Evolutionary conservation across 176 grass and related monocot species (phyloP).

Genomic region (Metroxylon sagu): DNA sequence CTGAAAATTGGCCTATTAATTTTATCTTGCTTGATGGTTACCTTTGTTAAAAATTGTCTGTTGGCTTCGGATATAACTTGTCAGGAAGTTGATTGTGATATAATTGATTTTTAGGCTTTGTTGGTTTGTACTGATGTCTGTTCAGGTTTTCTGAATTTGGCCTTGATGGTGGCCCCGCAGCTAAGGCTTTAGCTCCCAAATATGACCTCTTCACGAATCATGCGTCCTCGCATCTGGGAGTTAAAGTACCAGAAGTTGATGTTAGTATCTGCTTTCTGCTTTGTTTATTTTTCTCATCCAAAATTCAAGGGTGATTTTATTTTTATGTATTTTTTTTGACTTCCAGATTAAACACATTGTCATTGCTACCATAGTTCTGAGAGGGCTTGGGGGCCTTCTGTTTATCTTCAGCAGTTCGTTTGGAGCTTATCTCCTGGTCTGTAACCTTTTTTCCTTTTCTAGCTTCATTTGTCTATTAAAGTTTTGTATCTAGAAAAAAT

Average conservation of each 20-base stretch:
- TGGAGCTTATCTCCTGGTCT: constrained; percentile 6
- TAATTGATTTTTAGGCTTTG: too few species aligned
- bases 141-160: constrained; percentile 13
- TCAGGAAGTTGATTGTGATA: too few species aligned
- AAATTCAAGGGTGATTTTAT: not conserved
- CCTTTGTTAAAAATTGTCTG: too few species aligned
- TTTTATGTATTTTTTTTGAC: not conserved
- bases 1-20: too few species aligned
- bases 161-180: constrained; percentile 6
- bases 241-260: constrained; percentile 1
- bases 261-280: not conserved
- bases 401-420: constrained; percentile 19
- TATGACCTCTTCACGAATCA: not conserved
- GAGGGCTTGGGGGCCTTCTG: constrained; percentile 10
- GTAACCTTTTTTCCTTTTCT: not conserved
- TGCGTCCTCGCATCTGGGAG: constrained; percentile 2
- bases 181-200: constrained; percentile 4
- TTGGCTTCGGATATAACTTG: too few species aligned
- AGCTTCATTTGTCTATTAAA: too few species aligned
- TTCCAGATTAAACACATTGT: constrained; percentile 14
- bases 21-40: too few species aligned
- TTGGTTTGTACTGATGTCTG: not conserved
- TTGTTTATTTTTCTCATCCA: too few species aligned
- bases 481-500: too few species aligned
- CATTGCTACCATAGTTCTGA: constrained; percentile 1